phyloP scores from a whole-genome alignment of 2,329 filamentous ascomycete genomes.

The Aspergillus fructus region DNA sequence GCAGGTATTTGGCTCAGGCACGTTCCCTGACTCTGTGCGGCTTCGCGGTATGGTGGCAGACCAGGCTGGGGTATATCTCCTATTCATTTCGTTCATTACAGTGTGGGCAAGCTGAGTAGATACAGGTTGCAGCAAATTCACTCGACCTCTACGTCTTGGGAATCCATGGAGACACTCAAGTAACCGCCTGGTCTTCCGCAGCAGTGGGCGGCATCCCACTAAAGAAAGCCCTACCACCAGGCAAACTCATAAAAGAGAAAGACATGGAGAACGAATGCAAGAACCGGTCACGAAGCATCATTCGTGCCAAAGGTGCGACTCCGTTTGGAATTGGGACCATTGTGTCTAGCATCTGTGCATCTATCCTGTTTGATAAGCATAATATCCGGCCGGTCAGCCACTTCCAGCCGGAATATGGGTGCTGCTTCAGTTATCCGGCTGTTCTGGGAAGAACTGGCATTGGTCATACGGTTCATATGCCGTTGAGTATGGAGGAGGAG shows the following conservation, averaged over 20 bases:
- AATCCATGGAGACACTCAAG: slow-evolving; percentile 51
- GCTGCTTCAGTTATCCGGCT: slow-evolving; percentile 52
- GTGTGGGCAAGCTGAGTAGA: too few relatives aligned
- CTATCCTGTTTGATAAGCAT: slow-evolving; percentile 50
- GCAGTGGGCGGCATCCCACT: slow-evolving; percentile 46
- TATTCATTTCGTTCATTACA: not conserved
- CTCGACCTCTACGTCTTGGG: slow-evolving; percentile 48
- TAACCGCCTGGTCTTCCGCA: slow-evolving; percentile 49
- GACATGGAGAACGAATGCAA: slow-evolving; percentile 47
- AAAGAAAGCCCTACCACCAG: slow-evolving; percentile 30
- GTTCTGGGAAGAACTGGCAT: slow-evolving; percentile 51
- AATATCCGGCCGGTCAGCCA: slow-evolving; percentile 51
- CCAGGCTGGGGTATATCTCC: slow-evolving; percentile 8
- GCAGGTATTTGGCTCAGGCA: slow-evolving; percentile 56
- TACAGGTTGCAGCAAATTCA: slow-evolving; percentile 30
- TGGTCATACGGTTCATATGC: slow-evolving; percentile 31
- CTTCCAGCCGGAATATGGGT: slow-evolving; percentile 48
- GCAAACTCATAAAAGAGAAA: slow-evolving; percentile 15
- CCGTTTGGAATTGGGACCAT: slow-evolving; percentile 53
- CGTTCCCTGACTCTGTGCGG: slow-evolving; percentile 53
- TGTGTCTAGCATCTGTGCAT: slow-evolving; percentile 50
- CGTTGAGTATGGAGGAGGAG: slow-evolving; percentile 19
- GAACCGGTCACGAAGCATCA: slow-evolving; percentile 49
- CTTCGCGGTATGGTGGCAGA: slow-evolving; percentile 36
- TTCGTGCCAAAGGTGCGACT: slow-evolving; percentile 52